These are phyloP conservation scores for Pseudogymnoascus sp. DNA, from an alignment of 2,329 filamentous ascomycete genomes.

Conservation along the genomic window DNA sequence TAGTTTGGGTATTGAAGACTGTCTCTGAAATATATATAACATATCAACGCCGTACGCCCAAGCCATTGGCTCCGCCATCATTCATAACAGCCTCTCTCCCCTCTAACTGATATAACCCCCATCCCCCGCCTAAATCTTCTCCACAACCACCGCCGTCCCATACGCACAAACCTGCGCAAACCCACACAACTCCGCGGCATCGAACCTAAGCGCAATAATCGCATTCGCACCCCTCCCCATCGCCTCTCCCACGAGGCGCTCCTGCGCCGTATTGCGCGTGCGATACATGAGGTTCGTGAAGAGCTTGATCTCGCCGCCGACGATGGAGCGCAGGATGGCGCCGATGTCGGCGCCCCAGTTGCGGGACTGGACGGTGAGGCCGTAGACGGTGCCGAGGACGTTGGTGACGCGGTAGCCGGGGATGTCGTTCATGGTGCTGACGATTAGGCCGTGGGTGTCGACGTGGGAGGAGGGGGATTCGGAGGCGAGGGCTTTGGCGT, in stretches of 20 bases:
- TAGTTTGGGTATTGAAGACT: not conserved
- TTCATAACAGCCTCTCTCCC: not conserved
- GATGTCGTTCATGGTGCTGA: conserved; percentile 55
- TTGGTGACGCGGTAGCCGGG: conserved; percentile 51
- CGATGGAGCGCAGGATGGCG: conserved; percentile 48
- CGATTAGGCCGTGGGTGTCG: conserved; percentile 54
- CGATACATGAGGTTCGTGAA: conserved; percentile 53
- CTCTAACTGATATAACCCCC: not conserved
- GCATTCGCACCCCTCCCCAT: conserved; percentile 52
- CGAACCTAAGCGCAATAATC: conserved; percentile 50
- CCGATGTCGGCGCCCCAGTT: conserved; percentile 49
- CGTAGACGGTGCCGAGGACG: conserved; percentile 51
- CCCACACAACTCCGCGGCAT: conserved; percentile 45
- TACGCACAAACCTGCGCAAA: conserved; percentile 54
- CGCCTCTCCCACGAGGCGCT: conserved; percentile 47
- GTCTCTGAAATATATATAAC: not conserved
- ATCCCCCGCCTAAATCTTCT: conserved; percentile 40
- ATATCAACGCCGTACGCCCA: not conserved
- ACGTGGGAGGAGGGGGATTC: conserved; percentile 39
- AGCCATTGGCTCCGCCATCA: not conserved
- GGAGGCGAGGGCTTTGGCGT: not conserved
- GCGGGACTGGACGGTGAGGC: conserved; percentile 47
- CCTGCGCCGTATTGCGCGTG: conserved; percentile 51
- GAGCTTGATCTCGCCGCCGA: conserved; percentile 51
- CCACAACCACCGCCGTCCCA: conserved; percentile 49